Base-by-base conservation (phyloP, 805 yeast species). In the Candida taoyuanica region DNA sequence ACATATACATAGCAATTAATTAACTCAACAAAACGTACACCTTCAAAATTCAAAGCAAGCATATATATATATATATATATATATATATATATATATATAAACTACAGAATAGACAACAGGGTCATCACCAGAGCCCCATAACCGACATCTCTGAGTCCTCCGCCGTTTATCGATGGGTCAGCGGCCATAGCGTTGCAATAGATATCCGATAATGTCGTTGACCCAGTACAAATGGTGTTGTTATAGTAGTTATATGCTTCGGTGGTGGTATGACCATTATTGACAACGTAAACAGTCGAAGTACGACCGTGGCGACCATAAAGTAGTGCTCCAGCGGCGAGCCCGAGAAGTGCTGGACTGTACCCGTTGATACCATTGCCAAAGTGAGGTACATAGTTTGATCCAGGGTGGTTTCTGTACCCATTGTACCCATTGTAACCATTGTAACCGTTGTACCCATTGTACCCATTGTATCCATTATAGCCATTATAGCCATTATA, bases 371-470 rank as follows among this genome's bases (percentile, higher is more conserved):
- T n/a, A n/a, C n/a, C n/a, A n/a, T n/a, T n/a, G n/a, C n/a, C n/a
- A n/a, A n/a, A n/a, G n/a, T n/a, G n/a, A n/a, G n/a, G n/a, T n/a
- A n/a, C n/a, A n/a, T 21, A 21, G 25, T 16, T n/a, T 29, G 33
- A 30, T 19, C 33, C 25, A 7, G 34, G 23, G n/a, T n/a, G n/a
- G n/a, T n/a, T n/a, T n/a, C n/a, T n/a, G 34, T 14, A 4, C 27
- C 28, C n/a, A 12, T 8, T 25, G 28, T 8, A 5, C 28, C 28
- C 8, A 6, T 7, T 7, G 28, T 25, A 12, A n/a, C 28, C n/a
- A 15, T 12, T 12, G 28, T 25, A 25, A n/a, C 28, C n/a, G 28
- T 12, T 12, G 28, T 25, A 25, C 34, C n/a, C n/a, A n/a, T n/a
- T n/a, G n/a, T n/a, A n/a, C n/a, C n/a, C n/a, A n/a, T n/a, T n/a